Percentiles rank a stretch among this genome's conserved stretches.
Evolutionary conservation across 1,284 basidiomycete genomes (phyloP).

Genomic region (Boletus semigastroideus): DNA sequence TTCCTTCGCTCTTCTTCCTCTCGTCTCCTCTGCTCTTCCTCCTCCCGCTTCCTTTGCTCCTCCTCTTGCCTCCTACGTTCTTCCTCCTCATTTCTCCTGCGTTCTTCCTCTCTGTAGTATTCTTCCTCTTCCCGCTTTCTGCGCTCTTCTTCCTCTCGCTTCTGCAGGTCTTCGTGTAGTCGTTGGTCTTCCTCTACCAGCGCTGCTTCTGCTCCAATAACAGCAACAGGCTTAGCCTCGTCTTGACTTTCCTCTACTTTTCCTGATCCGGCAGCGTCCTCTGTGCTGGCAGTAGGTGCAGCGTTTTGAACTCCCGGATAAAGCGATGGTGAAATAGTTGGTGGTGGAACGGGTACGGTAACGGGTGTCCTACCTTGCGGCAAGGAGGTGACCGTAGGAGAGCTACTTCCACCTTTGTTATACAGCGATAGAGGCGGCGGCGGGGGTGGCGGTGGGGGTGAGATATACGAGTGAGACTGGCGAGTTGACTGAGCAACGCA

Average conservation of each 20-base stretch:
- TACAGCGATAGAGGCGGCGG: constrained; percentile 13
- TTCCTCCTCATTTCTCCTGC: constrained; percentile 8
- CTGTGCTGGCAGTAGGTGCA: not conserved
- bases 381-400: not conserved
- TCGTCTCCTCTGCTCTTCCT: constrained; percentile 11
- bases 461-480: constrained; percentile 18
- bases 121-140: constrained; percentile 13
- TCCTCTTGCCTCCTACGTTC: constrained; percentile 20
- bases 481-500: constrained; percentile 4
- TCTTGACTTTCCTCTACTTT: constrained; percentile 4
- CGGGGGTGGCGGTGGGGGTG: constrained; percentile 15
- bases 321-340: not conserved
- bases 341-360: not conserved
- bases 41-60: constrained; percentile 7
- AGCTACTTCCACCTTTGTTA: constrained; percentile 3
- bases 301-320: not conserved
- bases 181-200: constrained; percentile 2
- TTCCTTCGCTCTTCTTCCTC: constrained; percentile 20
- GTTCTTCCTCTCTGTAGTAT: not conserved
- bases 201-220: not conserved
- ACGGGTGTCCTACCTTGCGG: not conserved
- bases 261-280: not conserved
- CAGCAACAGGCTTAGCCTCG: not conserved
- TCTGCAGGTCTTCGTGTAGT: constrained; percentile 1
- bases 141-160: constrained; percentile 13